phyloP scores from a whole-genome alignment of 306 rosid genomes.

The Ammopiptanthus mongolicus region DNA sequence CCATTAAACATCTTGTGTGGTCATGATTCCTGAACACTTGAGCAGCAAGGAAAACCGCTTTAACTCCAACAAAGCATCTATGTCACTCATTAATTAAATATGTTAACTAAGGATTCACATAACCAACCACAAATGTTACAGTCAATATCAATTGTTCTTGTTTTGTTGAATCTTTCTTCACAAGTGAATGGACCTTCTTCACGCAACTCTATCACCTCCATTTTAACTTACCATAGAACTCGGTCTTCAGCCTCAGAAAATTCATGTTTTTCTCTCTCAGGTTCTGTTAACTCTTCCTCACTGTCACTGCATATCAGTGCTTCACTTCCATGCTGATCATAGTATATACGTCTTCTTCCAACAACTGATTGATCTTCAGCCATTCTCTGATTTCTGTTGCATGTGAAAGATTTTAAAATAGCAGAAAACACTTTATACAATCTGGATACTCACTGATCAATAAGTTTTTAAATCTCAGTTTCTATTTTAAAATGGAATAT shows the following conservation, averaged over 20 bases:
- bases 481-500: neutral
- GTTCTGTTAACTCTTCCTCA: constrained; percentile 82
- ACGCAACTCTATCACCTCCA: constrained; percentile 13
- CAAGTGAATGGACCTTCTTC: neutral
- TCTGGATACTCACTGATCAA: constrained; percentile 16
- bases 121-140: constrained; percentile 9
- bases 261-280: constrained; percentile 76
- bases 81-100: neutral
- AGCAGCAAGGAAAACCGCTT: neutral
- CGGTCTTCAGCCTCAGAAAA: constrained; percentile 81
- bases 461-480: neutral
- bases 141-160: neutral
- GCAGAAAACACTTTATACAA: constrained; percentile 29
- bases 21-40: neutral
- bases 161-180: constrained; percentile 1
- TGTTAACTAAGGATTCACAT: constrained; percentile 12
- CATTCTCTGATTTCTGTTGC: constrained; percentile 97
- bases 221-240: constrained; percentile 55
- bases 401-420: constrained; percentile 50
- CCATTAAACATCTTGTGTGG: neutral
- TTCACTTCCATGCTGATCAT: constrained; percentile 84
- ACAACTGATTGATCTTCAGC: constrained; percentile 95
- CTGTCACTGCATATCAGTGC: constrained; percentile 93
- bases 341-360: constrained; percentile 92
- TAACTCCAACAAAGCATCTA: constrained; percentile 6